Evolutionary conservation across 176 grass and related monocot species (phyloP), one percentile per base, ranked within the genome.

Genomic region (Puccinellia tenuiflora): DNA sequence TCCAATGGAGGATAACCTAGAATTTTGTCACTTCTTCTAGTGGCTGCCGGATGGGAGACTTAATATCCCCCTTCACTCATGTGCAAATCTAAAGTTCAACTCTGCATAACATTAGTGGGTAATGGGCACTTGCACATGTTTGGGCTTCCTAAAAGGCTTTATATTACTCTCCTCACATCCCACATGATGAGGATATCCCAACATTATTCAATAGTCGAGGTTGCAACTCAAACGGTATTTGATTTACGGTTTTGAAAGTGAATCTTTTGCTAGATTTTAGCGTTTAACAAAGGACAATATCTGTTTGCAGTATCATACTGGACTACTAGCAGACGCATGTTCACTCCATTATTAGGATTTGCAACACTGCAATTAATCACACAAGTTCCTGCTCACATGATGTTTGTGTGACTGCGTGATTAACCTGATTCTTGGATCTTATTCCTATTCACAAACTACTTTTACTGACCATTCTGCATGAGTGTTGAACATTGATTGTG

Each of bases 281-380:
- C 8, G 2, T n/a, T 38, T 18, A 67, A 6, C 17, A 68, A 5
- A 39, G 8, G 35, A 3, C 20, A 68, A 22, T 22, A 11, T 68
- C 34, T 56, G 46, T 73, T 67, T 81, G 85, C 38, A 65, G 63
- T 75, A 26, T 34, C 59, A 81, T 55, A 22, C 5, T 81, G 75
- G 33, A 66, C 35, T 71, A 25, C 30, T 77, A 77, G 54, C 63
- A 82, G 39, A 69, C 68, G 38, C 67, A 64, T 5, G 52, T 73
- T 68, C 33, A 54, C 18, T 74, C 24, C 17, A 77, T 82, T 48
- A 50, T n/a, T 77, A 37, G 67, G 26, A 29, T 69, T 26, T 50
- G 50, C 50, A 56, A 46, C 12, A 71, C 59, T 62, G 59, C 26
- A 62, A 62, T 30, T 62, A 62, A 30, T 30, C 26, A 30, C 26